phyloP scores from a whole-genome alignment of 1,284 basidiomycete genomes.

The Rhodotorula mucilaginosa region DNA sequence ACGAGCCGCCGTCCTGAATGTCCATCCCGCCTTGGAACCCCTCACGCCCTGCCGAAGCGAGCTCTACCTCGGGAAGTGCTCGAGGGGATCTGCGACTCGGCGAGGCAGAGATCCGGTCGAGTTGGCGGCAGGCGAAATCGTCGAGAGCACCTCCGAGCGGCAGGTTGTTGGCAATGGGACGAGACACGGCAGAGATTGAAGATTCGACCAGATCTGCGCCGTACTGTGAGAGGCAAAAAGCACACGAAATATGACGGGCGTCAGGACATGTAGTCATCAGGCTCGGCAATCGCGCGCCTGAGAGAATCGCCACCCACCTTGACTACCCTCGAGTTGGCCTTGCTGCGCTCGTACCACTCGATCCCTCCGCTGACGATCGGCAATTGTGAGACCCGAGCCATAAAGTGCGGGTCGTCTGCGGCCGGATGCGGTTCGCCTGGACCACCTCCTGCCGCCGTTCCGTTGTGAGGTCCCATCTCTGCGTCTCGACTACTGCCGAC shows the following conservation, averaged over 20 bases:
- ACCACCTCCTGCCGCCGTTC: background rate
- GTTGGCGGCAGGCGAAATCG: conserved; percentile 79
- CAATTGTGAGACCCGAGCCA: conserved; percentile 56
- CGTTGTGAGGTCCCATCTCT: conserved; percentile 2
- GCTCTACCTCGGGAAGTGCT: background rate
- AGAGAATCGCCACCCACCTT: conserved; percentile 54
- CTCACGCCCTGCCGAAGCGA: background rate
- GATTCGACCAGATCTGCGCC: conserved; percentile 85
- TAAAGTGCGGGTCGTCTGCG: conserved; percentile 49
- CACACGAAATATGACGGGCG: too few relatives aligned
- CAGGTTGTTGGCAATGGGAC: conserved; percentile 76
- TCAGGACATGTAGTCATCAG: background rate
- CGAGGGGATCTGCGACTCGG: conserved; percentile 12
- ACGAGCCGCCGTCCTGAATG: background rate
- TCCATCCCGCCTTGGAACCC: background rate
- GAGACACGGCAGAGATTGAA: conserved; percentile 74
- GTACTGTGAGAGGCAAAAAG: conserved; percentile 56
- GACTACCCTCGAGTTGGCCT: conserved; percentile 72
- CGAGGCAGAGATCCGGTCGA: conserved; percentile 58
- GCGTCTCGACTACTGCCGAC: background rate
- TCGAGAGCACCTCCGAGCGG: conserved; percentile 64
- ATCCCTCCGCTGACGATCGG: conserved; percentile 68
- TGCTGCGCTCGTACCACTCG: conserved; percentile 70
- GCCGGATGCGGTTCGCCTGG: background rate
- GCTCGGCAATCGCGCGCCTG: background rate